Evolutionary conservation across 2,329 filamentous ascomycete genomes (phyloP).

Genomic region (Dryadomyces quercus-mongolicae): DNA sequence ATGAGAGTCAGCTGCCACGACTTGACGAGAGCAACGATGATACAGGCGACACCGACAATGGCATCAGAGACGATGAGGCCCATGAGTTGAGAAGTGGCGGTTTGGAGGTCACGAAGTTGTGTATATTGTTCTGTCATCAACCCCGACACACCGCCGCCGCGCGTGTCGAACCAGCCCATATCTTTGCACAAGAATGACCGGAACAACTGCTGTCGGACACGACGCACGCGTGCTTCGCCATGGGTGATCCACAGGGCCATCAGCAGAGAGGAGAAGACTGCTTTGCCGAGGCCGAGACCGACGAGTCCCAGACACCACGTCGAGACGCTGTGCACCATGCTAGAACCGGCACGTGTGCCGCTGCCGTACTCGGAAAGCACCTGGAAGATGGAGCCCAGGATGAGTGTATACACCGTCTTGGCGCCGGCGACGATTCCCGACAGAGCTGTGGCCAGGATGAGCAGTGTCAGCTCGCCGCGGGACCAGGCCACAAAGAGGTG

Average conservation of each 20-base stretch:
- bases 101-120: conserved; percentile 74
- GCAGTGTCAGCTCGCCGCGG: conserved; percentile 40
- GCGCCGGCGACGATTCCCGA: conserved; percentile 49
- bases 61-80: conserved; percentile 55
- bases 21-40: conserved; percentile 62
- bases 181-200: conserved; percentile 56
- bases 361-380: conserved; percentile 54
- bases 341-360: conserved; percentile 19
- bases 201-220: conserved; percentile 54
- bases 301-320: conserved; percentile 51
- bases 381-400: conserved; percentile 67
- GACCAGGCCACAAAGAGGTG: conserved; percentile 61
- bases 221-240: conserved; percentile 67
- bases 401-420: conserved; percentile 52
- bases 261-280: conserved; percentile 54
- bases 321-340: conserved; percentile 43
- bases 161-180: conserved; percentile 70
- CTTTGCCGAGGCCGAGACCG: conserved; percentile 50
- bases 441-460: conserved; percentile 41
- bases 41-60: conserved; percentile 51
- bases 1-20: conserved; percentile 80
- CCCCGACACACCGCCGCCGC: conserved; percentile 58
- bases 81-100: conserved; percentile 67
- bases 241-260: conserved; percentile 64
- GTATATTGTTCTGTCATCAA: conserved; percentile 62